Conservation (phyloP, 352 stramenopile genomes). For the Phytophthora tubulina region DNA sequence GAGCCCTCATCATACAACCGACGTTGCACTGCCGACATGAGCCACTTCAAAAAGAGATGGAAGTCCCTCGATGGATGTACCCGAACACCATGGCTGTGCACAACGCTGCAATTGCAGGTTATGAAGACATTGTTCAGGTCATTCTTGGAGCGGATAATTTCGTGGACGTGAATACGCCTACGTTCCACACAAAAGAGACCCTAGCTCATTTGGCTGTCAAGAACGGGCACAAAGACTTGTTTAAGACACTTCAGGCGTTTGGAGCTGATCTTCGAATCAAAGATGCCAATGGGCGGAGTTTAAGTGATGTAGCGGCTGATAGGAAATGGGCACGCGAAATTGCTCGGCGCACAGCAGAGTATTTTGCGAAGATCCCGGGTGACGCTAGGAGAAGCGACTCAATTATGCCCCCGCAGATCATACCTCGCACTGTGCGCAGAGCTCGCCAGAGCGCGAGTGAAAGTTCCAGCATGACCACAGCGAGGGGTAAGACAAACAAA, state of each 20-base stretch:
- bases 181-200: slow-evolving; percentile 35
- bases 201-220: slow-evolving; percentile 39
- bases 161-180: slow-evolving; percentile 36
- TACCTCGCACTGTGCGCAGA: neutral
- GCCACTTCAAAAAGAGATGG: slow-evolving; percentile 12
- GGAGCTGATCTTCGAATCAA: slow-evolving; percentile 27
- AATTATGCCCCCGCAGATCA: neutral
- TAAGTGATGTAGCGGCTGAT: slow-evolving; percentile 21
- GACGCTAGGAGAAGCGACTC: neutral
- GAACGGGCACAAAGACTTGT: slow-evolving; percentile 20
- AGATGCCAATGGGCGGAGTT: slow-evolving; percentile 25
- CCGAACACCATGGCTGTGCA: slow-evolving; percentile 34
- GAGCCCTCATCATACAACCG: slow-evolving; percentile 28
- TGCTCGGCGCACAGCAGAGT: neutral
- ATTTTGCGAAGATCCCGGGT: neutral
- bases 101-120: slow-evolving; percentile 25
- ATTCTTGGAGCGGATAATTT: slow-evolving; percentile 40
- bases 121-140: slow-evolving; percentile 33
- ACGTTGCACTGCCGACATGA: slow-evolving; percentile 21
- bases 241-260: slow-evolving; percentile 13
- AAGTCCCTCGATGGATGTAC: neutral
- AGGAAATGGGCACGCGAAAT: slow-evolving; percentile 17
- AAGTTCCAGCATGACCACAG: neutral
- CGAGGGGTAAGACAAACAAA: slow-evolving; percentile 15
- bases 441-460: neutral